Conservation (phyloP, 2,329 filamentous ascomycete genomes). For the Orbilia javanica region DNA sequence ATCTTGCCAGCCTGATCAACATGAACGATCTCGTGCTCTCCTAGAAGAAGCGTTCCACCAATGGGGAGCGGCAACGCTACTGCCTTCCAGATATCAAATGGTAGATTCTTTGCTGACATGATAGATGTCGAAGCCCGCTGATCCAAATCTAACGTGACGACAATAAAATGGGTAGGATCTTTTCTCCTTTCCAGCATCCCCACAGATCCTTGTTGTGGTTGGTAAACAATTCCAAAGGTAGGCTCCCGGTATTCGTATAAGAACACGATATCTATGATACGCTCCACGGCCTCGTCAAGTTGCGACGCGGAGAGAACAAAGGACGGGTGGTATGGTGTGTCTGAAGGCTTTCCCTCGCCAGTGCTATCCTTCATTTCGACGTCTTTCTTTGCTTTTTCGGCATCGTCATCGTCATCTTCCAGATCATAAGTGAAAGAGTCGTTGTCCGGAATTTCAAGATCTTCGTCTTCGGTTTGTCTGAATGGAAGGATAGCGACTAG, state of each 20-base stretch:
- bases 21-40: constrained; percentile 91
- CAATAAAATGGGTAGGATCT: constrained; percentile 89
- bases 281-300: constrained; percentile 85
- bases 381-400: constrained; percentile 56
- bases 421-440: constrained; percentile 78
- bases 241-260: constrained; percentile 97
- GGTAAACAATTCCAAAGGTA: constrained; percentile 93
- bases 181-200: constrained; percentile 76
- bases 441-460: constrained; percentile 68
- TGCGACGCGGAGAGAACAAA: constrained; percentile 92
- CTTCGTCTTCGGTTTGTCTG: constrained; percentile 71
- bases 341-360: constrained; percentile 61
- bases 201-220: constrained; percentile 78
- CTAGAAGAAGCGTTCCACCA: constrained; percentile 87
- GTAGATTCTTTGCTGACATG: constrained; percentile 84
- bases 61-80: constrained; percentile 86
- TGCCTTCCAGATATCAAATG: constrained; percentile 86
- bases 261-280: constrained; percentile 92
- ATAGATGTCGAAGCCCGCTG: constrained; percentile 94
- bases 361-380: constrained; percentile 59
- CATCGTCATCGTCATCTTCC: constrained; percentile 60
- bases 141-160: constrained; percentile 93
- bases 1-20: constrained; percentile 95
- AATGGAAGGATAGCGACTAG: constrained; percentile 96
- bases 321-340: constrained; percentile 85